phyloP scores from a whole-genome alignment of 495 filamentous ascomycete genomes.

The Penicillium arizonense region DNA sequence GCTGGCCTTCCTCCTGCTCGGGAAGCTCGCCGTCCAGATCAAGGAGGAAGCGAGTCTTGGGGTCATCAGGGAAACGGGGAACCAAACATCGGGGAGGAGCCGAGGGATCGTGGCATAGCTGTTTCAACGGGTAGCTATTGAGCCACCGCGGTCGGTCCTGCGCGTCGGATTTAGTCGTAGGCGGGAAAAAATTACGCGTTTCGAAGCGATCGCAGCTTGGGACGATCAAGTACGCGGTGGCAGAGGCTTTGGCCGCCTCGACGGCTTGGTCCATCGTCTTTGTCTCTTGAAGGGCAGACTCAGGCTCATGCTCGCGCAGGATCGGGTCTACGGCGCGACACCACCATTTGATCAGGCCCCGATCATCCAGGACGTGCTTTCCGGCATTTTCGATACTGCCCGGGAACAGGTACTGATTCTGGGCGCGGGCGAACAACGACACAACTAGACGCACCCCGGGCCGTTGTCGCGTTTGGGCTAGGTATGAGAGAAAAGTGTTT shows the following conservation, averaged over 20 bases:
- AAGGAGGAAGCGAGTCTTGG: slow-evolving; percentile 86
- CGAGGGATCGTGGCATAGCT: slow-evolving; percentile 53
- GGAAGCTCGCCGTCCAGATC: slow-evolving; percentile 82
- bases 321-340: slow-evolving; percentile 81
- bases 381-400: slow-evolving; percentile 78
- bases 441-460: slow-evolving; percentile 73
- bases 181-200: slow-evolving; percentile 61
- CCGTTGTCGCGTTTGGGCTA: slow-evolving; percentile 64
- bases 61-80: slow-evolving; percentile 91
- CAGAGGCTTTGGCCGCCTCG: slow-evolving; percentile 38
- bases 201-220: slow-evolving; percentile 81
- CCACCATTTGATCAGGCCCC: slow-evolving; percentile 93
- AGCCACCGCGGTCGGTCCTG: slow-evolving; percentile 48
- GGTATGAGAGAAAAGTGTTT: slow-evolving; percentile 70
- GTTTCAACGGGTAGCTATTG: slow-evolving; percentile 60
- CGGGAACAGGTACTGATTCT: slow-evolving; percentile 93
- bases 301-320: slow-evolving; percentile 45
- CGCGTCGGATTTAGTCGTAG: slow-evolving; percentile 37
- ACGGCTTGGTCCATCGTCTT: slow-evolving; percentile 41
- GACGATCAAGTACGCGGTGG: slow-evolving; percentile 76
- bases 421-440: slow-evolving; percentile 88
- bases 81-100: slow-evolving; percentile 83
- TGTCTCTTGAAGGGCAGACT: slow-evolving; percentile 36
- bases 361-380: slow-evolving; percentile 94
- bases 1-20: slow-evolving; percentile 25